Percentiles rank a stretch among this genome's conserved stretches.
Evolutionary conservation across 2,329 filamentous ascomycete genomes (phyloP).

Genomic region (Aureobasidium vineae): DNA sequence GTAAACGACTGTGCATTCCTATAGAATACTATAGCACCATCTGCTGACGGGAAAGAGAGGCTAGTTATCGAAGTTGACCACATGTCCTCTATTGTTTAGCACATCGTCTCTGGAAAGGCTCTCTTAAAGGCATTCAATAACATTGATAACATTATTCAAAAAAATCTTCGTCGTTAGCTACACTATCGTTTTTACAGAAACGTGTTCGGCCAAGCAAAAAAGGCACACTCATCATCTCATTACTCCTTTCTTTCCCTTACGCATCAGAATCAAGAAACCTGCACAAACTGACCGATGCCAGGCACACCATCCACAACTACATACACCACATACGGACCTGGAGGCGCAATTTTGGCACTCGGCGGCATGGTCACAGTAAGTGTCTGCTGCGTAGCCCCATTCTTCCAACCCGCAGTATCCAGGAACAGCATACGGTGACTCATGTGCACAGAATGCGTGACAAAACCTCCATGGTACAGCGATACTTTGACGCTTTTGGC

Average conservation of each 20-base stretch:
- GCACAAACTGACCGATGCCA: conserved; percentile 25
- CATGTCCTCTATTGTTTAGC: too few species aligned
- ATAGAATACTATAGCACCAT: too few species aligned
- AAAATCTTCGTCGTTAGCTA: neutral
- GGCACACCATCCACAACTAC: conserved; percentile 58
- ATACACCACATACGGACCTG: conserved; percentile 61
- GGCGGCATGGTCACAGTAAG: conserved; percentile 56
- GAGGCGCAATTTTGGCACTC: conserved; percentile 55
- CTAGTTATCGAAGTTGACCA: too few species aligned
- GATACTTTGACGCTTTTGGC: conserved; percentile 50
- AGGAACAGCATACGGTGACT: conserved; percentile 58
- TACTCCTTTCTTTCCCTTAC: too few species aligned
- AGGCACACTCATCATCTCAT: neutral
- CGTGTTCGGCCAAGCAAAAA: neutral
- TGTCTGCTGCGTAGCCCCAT: conserved; percentile 47
- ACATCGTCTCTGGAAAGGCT: too few species aligned
- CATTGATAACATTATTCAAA: neutral
- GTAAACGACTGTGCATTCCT: too few species aligned
- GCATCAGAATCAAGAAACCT: conserved; percentile 22
- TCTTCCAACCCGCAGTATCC: conserved; percentile 41
- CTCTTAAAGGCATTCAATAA: too few species aligned
- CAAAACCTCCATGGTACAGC: conserved; percentile 59
- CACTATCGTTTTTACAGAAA: neutral
- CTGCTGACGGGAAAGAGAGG: too few species aligned
- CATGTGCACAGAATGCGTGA: conserved; percentile 62